A percentile compares a stretch with the other conserved stretches of the same genome.
Conservation (phyloP, 192 early-diverging fungal species). For the Backusella westeae region DNA sequence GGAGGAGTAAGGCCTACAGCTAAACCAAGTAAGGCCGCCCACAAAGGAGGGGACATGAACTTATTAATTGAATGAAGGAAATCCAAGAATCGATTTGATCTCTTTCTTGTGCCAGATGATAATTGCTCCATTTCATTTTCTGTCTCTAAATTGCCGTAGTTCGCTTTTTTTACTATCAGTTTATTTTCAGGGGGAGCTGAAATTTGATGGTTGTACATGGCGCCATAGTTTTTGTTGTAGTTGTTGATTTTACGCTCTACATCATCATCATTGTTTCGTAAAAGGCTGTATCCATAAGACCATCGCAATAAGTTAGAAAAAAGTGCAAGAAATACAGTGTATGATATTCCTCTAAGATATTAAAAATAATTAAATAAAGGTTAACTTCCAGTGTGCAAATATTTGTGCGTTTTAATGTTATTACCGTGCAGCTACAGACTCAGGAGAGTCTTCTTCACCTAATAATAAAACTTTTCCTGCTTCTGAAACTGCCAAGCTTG, state of each 20-base stretch:
- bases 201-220: background rate
- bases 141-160: background rate
- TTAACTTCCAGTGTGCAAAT: background rate
- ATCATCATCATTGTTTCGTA: constrained; percentile 33
- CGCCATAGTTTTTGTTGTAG: background rate
- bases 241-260: background rate
- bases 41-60: constrained; percentile 68
- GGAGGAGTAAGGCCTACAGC: constrained; percentile 60
- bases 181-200: background rate
- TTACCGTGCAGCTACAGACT: constrained; percentile 50
- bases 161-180: background rate
- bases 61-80: constrained; percentile 5
- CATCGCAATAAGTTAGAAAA: constrained; percentile 82
- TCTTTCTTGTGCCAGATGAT: background rate
- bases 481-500: constrained; percentile 51
- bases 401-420: background rate
- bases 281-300: constrained; percentile 74
- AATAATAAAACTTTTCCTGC: constrained; percentile 44
- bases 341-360: constrained; percentile 64
- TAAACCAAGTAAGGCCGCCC: constrained; percentile 66
- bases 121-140: background rate
- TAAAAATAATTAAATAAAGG: background rate
- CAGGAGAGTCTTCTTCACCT: constrained; percentile 40
- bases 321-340: constrained; percentile 76
- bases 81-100: background rate